phyloP scores from a whole-genome alignment of 2,329 filamentous ascomycete genomes.

The Drechslerella stenobrocha region DNA sequence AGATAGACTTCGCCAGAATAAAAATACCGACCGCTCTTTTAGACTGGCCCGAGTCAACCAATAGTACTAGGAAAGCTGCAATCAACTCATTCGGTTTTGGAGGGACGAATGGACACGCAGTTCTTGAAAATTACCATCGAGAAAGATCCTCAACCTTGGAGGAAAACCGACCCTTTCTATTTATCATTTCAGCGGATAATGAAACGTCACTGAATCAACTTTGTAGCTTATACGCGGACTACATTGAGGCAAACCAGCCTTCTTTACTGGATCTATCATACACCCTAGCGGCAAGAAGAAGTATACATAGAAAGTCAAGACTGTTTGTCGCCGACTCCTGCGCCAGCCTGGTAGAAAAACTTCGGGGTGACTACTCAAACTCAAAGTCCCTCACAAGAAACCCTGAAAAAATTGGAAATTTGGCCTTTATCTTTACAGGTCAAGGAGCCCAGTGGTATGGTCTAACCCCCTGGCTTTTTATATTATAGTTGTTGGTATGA shows the following conservation, averaged over 20 bases:
- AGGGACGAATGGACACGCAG: slow-evolving; percentile 51
- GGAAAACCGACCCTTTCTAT: slow-evolving; percentile 12
- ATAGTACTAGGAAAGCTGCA: slow-evolving; percentile 9
- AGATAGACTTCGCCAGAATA: slow-evolving; percentile 43
- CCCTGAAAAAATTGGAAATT: slow-evolving; percentile 7
- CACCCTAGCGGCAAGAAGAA: slow-evolving; percentile 66
- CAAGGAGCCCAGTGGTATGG: slow-evolving; percentile 56
- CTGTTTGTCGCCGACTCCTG: slow-evolving; percentile 12
- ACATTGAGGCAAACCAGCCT: slow-evolving; percentile 13
- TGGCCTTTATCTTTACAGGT: slow-evolving; percentile 56
- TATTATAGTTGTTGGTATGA: no score
- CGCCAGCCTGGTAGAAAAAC: slow-evolving; percentile 5
- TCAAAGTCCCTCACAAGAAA: slow-evolving; percentile 11
- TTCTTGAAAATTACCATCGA: slow-evolving; percentile 11
- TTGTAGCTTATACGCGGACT: slow-evolving; percentile 22
- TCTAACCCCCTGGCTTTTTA: not conserved
- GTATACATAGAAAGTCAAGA: slow-evolving; percentile 10
- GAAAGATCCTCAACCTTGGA: not conserved
- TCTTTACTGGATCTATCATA: slow-evolving; percentile 63
- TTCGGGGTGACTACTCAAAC: slow-evolving; percentile 4
- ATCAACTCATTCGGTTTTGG: slow-evolving; percentile 55
- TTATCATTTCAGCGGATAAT: slow-evolving; percentile 16
- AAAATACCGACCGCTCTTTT: slow-evolving; percentile 13
- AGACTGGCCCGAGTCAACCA: slow-evolving; percentile 5
- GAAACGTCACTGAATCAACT: slow-evolving; percentile 7